Conservation (phyloP, 768 basidiomycete species). For the Clitopilus hobsonii region DNA sequence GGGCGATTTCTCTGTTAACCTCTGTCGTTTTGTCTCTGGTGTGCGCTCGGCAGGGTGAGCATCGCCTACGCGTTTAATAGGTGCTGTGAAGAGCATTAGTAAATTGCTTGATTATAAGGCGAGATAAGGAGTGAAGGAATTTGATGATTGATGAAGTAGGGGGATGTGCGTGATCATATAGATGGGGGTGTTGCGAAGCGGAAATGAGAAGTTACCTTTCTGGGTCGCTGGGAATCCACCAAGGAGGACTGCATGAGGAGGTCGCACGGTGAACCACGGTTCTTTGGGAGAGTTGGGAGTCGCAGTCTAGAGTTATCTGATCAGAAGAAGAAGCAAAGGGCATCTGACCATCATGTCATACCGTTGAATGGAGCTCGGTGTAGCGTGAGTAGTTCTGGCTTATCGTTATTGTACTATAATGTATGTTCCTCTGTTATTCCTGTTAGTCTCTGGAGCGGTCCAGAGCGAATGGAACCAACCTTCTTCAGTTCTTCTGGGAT, state of each 20-base stretch:
- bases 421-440: conserved; percentile 62
- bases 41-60: conserved; percentile 22
- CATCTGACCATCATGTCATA: conserved; percentile 21
- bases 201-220: conserved; percentile 17
- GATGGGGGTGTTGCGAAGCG: neutral
- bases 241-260: conserved; percentile 41
- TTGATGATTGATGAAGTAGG: neutral
- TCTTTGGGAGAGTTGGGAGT: conserved; percentile 31
- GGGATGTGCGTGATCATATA: neutral
- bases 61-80: conserved; percentile 45
- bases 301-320: conserved; percentile 12
- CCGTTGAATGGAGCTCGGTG: conserved; percentile 45
- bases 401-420: conserved; percentile 47
- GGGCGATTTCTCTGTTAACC: conserved; percentile 22
- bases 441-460: too few relatives aligned
- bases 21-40: conserved; percentile 44
- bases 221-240: conserved; percentile 38
- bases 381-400: conserved; percentile 40
- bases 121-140: too few relatives aligned
- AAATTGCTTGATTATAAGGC: neutral
- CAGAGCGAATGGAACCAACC: conserved; percentile 27
- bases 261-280: conserved; percentile 54
- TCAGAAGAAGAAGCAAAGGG: neutral
- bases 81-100: conserved; percentile 12
- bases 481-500: conserved; percentile 59